Conservation (phyloP, 169 alveolate species). For the Plasmodium malariae region DNA sequence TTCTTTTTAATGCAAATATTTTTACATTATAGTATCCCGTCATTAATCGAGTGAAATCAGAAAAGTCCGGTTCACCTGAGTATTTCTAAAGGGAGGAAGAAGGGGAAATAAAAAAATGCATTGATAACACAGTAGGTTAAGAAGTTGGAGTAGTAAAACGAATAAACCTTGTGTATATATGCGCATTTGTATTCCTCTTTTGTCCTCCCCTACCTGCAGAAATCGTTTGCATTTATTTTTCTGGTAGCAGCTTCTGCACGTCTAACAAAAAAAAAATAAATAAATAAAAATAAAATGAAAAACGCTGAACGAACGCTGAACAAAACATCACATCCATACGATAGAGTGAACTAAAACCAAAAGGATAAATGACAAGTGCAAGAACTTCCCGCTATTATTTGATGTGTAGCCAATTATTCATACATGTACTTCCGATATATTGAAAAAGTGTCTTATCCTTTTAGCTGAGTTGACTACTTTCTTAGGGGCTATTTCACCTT, state of each 20-base stretch:
- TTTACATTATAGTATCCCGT: conserved; percentile 58
- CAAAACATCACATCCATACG: too few relatives aligned
- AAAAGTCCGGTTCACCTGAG: conserved; percentile 66
- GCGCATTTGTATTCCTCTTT: background rate
- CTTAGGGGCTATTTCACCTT: conserved; percentile 63
- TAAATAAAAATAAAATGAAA: background rate
- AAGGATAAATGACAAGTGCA: too few relatives aligned
- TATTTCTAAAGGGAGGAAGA: conserved; percentile 22
- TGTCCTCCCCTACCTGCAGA: conserved; percentile 27
- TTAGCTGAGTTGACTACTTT: conserved; percentile 61
- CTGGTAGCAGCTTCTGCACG: conserved; percentile 44
- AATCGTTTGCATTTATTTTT: conserved; percentile 65
- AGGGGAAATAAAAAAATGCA: too few relatives aligned
- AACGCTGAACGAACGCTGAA: too few relatives aligned
- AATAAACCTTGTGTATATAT: background rate
- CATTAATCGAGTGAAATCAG: conserved; percentile 60
- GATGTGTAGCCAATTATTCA: background rate
- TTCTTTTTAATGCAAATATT: background rate
- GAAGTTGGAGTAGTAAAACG: background rate
- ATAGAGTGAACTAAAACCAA: too few relatives aligned
- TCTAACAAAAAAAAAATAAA: conserved; percentile 22
- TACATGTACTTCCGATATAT: conserved; percentile 67
- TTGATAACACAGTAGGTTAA: too few relatives aligned
- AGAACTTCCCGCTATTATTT: background rate
- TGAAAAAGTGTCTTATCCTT: conserved; percentile 70